phyloP scores from a whole-genome alignment of 2,329 filamentous ascomycete genomes.

The Rugonectria rugulosa region DNA sequence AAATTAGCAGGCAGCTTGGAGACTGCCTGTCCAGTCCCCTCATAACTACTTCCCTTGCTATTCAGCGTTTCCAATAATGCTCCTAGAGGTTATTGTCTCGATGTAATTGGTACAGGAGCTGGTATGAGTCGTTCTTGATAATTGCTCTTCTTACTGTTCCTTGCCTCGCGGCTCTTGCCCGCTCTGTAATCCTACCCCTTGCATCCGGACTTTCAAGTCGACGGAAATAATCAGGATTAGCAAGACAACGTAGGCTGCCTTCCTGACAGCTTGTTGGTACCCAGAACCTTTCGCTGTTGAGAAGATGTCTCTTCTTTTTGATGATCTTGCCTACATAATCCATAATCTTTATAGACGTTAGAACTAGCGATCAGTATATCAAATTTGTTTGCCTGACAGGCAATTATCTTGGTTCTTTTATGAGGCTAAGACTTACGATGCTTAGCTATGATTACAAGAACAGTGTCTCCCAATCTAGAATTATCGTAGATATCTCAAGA shows the following conservation, averaged over 20 bases:
- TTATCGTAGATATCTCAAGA: slow-evolving; percentile 39
- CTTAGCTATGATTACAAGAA: slow-evolving; percentile 50
- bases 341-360: slow-evolving; percentile 48
- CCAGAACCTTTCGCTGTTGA: slow-evolving; percentile 46
- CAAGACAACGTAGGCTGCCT: slow-evolving; percentile 46
- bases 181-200: no score
- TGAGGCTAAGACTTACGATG: slow-evolving; percentile 46
- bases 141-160: slow-evolving; percentile 27
- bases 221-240: slow-evolving; percentile 35
- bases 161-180: slow-evolving; percentile 24
- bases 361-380: slow-evolving; percentile 42
- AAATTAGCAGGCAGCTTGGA: background rate
- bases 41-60: slow-evolving; percentile 1
- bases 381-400: slow-evolving; percentile 37
- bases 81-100: slow-evolving; percentile 6
- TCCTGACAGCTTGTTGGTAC: slow-evolving; percentile 51
- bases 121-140: slow-evolving; percentile 34
- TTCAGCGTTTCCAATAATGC: background rate
- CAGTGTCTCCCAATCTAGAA: slow-evolving; percentile 42
- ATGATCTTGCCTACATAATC: slow-evolving; percentile 49
- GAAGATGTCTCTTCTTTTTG: slow-evolving; percentile 40
- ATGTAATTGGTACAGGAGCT: slow-evolving; percentile 28
- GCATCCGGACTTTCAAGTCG: slow-evolving; percentile 36
- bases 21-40: background rate
- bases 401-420: slow-evolving; percentile 49